A percentile compares a stretch with the other conserved stretches of the same genome.
Conservation (phyloP, 2,329 filamentous ascomycete genomes). For the Verticillium dahliae region DNA sequence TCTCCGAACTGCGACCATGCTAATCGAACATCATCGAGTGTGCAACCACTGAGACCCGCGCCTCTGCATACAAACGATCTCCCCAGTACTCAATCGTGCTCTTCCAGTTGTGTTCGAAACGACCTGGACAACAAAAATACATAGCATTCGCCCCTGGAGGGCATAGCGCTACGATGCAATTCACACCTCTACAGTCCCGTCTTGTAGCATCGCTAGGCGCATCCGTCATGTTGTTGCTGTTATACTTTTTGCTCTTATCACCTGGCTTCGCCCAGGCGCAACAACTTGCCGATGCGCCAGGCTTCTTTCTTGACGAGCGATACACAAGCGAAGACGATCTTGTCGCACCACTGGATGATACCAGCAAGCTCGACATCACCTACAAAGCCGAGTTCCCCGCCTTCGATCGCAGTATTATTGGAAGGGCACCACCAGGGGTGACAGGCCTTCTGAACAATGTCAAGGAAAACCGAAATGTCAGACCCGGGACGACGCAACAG, state of each 20-base stretch:
- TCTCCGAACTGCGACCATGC: neutral
- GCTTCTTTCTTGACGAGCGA: neutral
- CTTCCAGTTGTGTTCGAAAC: neutral
- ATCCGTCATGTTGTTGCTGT: slow-evolving; percentile 49
- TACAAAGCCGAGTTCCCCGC: slow-evolving; percentile 58
- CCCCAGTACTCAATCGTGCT: neutral
- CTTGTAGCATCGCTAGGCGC: slow-evolving; percentile 61
- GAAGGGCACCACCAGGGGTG: slow-evolving; percentile 48
- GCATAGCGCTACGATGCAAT: slow-evolving; percentile 45
- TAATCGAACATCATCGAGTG: neutral
- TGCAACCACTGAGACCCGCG: neutral
- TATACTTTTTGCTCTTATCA: slow-evolving; percentile 34
- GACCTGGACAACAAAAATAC: neutral
- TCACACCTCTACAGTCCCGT: slow-evolving; percentile 65
- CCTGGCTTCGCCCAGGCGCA: slow-evolving; percentile 45
- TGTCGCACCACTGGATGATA: slow-evolving; percentile 11
- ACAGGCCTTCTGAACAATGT: slow-evolving; percentile 57
- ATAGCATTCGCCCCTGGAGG: slow-evolving; percentile 28
- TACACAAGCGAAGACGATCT: slow-evolving; percentile 14
- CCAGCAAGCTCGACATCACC: slow-evolving; percentile 10
- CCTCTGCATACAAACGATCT: neutral
- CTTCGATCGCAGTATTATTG: slow-evolving; percentile 57
- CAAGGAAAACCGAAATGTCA: slow-evolving; percentile 51
- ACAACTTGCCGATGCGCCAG: neutral
- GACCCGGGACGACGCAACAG: slow-evolving; percentile 53